Conservation (phyloP, 345 rosid species). For the Eucalyptus polyanthemos region DNA sequence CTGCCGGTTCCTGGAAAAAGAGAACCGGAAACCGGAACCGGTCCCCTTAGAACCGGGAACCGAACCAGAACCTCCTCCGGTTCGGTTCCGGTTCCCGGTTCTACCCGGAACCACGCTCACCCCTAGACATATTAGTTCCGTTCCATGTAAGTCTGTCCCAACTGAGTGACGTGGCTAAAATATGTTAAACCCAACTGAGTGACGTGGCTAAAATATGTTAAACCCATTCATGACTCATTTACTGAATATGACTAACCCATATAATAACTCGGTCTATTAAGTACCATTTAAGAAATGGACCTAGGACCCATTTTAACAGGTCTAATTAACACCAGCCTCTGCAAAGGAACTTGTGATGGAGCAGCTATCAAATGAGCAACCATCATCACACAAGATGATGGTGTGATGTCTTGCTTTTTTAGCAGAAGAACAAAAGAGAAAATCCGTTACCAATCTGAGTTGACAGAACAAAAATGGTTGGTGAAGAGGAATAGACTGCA, state of each 20-base stretch:
- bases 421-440: background rate
- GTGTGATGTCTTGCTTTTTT: background rate
- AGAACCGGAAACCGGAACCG: no score
- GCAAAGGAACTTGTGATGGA: background rate
- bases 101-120: no score
- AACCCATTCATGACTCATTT: background rate
- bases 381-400: background rate
- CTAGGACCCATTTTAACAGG: background rate
- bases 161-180: background rate
- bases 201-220: background rate
- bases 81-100: no score
- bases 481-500: background rate
- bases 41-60: no score
- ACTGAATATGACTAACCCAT: no score
- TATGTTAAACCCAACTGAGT: background rate
- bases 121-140: background rate
- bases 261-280: background rate
- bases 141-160: background rate
- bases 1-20: no score
- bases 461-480: background rate
- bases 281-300: background rate
- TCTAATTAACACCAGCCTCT: background rate
- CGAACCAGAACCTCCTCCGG: no score
- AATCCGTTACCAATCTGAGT: background rate
- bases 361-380: background rate